Evolutionary conservation across 352 stramenopile species (phyloP).

Genomic region (Globisporangium yorkense): DNA sequence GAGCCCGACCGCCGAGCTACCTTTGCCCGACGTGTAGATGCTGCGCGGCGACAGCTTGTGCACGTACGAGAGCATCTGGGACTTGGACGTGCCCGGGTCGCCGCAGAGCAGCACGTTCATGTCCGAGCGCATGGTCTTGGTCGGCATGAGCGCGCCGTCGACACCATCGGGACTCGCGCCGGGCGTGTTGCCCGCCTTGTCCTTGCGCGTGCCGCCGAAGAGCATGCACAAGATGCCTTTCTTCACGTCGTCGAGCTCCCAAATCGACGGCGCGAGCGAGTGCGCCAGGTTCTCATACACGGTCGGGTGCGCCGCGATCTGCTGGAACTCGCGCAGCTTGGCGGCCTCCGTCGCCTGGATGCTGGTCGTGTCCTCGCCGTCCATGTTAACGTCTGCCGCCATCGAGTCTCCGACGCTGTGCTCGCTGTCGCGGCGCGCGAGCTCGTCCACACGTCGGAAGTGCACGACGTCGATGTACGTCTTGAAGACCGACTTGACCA

Average conservation of each 20-base stretch:
- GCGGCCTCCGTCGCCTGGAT: slow-evolving; percentile 49
- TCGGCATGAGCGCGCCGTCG: slow-evolving; percentile 33
- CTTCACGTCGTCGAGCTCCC: slow-evolving; percentile 99
- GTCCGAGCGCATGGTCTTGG: slow-evolving; percentile 89
- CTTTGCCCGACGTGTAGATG: slow-evolving; percentile 99
- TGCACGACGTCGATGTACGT: slow-evolving; percentile 99
- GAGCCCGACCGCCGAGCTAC: slow-evolving; percentile 96
- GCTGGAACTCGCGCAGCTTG: slow-evolving; percentile 62
- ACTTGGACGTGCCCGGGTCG: slow-evolving; percentile 97
- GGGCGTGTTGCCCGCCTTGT: slow-evolving; percentile 29
- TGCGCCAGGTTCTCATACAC: slow-evolving; percentile 81
- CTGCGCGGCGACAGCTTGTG: slow-evolving; percentile 94
- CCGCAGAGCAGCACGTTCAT: slow-evolving; percentile 99
- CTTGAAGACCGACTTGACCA: slow-evolving; percentile 96
- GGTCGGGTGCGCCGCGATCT: slow-evolving; percentile 71
- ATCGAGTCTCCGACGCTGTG: slow-evolving; percentile 5
- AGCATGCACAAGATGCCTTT: slow-evolving; percentile 98
- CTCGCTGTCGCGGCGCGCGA: slow-evolving; percentile 35
- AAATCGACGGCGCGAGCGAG: slow-evolving; percentile 81
- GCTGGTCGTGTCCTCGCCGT: slow-evolving; percentile 20
- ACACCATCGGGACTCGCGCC: slow-evolving; percentile 23
- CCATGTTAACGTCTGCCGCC: slow-evolving; percentile 13
- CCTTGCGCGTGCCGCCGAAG: slow-evolving; percentile 94
- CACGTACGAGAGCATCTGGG: slow-evolving; percentile 97
- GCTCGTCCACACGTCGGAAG: slow-evolving; percentile 90